Conservation (phyloP, 495 filamentous ascomycete species). For the Aspergillus ellipticus region DNA sequence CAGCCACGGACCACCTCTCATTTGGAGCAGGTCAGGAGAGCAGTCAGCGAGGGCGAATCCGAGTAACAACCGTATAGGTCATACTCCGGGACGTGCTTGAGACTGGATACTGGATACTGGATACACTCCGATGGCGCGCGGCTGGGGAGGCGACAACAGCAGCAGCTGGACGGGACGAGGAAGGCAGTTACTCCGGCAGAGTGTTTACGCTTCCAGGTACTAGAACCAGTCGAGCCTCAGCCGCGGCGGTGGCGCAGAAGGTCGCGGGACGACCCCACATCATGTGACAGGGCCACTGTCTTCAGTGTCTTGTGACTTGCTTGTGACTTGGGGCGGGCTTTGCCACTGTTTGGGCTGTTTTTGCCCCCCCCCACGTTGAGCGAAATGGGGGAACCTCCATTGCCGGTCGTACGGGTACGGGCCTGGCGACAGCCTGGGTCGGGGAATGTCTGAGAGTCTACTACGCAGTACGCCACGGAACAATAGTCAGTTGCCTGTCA, state of each 20-base stretch:
- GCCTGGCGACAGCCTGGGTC: too few relatives aligned
- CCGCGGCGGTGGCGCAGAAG: not conserved
- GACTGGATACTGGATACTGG: too few relatives aligned
- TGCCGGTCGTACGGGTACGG: not conserved
- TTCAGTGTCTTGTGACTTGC: conserved; percentile 24
- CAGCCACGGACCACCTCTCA: not conserved
- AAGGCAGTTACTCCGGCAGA: too few relatives aligned
- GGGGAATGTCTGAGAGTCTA: not conserved
- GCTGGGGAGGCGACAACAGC: not conserved
- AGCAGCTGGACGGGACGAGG: not conserved
- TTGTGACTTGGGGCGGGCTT: not conserved
- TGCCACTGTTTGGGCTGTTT: conserved; percentile 3
- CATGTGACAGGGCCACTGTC: conserved; percentile 22
- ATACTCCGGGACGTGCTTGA: not conserved
- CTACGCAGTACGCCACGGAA: not conserved
- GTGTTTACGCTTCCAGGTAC: too few relatives aligned
- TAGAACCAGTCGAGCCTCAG: too few relatives aligned
- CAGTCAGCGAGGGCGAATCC: not conserved
- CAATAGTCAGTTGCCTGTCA: not conserved
- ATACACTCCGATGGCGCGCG: not conserved
- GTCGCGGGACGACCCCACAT: conserved; percentile 17
- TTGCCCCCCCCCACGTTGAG: conserved; percentile 8
- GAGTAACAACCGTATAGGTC: not conserved
- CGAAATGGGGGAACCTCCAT: not conserved
- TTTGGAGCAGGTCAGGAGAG: not conserved